A percentile compares a stretch with the other conserved stretches of the same genome.
These are phyloP conservation scores for Leptodermis oblonga DNA, from an alignment of 257 asterid species.

Conservation along the genomic window DNA sequence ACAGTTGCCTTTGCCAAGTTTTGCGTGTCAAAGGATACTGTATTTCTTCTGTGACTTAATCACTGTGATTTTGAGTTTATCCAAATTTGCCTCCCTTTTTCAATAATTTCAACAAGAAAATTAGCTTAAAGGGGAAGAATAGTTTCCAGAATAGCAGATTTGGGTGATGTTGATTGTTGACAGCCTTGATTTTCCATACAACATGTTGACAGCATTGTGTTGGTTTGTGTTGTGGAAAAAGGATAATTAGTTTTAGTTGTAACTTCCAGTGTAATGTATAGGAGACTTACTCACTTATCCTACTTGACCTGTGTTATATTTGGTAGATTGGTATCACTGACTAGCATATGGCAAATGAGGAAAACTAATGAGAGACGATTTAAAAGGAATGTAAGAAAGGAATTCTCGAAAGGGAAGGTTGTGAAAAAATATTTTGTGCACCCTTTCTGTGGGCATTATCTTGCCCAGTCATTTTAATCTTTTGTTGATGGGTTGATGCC, in stretches of 20 bases:
- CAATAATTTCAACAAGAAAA: neutral
- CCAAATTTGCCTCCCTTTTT: neutral
- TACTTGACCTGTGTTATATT: neutral
- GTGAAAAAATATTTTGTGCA: neutral
- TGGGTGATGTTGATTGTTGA: neutral
- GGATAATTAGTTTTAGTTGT: neutral
- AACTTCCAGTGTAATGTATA: neutral
- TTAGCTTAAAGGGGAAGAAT: neutral
- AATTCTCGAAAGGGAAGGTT: neutral
- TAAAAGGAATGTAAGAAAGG: neutral
- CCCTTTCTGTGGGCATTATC: neutral
- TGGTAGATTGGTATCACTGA: neutral
- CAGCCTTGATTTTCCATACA: neutral
- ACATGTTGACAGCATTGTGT: neutral
- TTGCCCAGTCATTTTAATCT: neutral
- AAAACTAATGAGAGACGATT: neutral
- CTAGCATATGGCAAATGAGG: neutral
- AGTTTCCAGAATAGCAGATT: neutral
- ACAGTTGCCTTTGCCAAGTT: no score
- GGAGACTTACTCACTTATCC: neutral
- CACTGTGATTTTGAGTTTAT: neutral
- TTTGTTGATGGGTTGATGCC: neutral
- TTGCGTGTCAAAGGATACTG: neutral
- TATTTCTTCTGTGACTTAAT: neutral
- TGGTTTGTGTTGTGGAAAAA: neutral